Base-by-base conservation (phyloP, 805 yeast genomes). In the Wickerhamiella bombiphila region DNA sequence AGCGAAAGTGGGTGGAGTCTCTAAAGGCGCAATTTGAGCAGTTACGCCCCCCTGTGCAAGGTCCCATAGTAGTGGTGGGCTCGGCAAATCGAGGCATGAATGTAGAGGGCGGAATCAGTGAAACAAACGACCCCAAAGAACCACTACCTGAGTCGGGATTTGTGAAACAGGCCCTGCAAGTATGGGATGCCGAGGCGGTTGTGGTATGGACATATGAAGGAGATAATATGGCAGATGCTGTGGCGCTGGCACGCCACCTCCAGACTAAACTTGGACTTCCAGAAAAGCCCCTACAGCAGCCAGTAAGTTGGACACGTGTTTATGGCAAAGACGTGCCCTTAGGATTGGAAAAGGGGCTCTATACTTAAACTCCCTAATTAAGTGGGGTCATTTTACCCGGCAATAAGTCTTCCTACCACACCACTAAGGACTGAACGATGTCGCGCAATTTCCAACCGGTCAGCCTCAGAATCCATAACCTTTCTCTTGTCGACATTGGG, bases 151-250 rank as follows among this genome's bases (percentile, higher is more conserved):
- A 59, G 20, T 49, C 62, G 2, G 64, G 62, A 6, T 53, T 54
- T 24, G 44, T 50, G 3, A 36, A 47, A 3, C 58, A 51, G 17
- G 49, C 56, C 9, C 39, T 56, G 15, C n/a, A 35, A 13, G 11
- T 26, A 20, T 39, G 46, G 14, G 42, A 38, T 5, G 46, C 43
- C 18, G 25, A 40, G 7, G 58, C 55, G 1, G 26, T 57, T 1
- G 69, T 71, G 8, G 63, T 71, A 14, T 75, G 67, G 53, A 93
- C 78, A 1, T 83, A 81, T 56, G 96, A 86, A 54, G 96, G 97
- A 24, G 96, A 86, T 56, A 88, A 88, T 55, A 69, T 76, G 21
- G 52, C 56, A 16, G 94, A 85, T 54, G 91, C 93, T 5, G 62
- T 61, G 31, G 43, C 52, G 7, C 56, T 78, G 42, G 74, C 80